Conservation (phyloP, 2,329 filamentous ascomycete species). For the Diplodia sapinea region DNA sequence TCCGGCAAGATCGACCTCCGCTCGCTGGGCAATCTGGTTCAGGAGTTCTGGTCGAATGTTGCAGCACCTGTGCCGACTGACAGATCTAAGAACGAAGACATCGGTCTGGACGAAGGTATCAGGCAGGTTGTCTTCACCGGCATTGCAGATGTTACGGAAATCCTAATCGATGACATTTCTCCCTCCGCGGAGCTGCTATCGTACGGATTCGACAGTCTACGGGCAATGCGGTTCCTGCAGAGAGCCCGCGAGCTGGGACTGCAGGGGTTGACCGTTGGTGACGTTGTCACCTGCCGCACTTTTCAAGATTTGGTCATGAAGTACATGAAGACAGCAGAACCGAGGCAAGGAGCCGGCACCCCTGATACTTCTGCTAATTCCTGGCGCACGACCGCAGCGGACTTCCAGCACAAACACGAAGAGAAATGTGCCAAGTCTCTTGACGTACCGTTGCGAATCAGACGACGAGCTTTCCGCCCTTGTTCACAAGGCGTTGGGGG, state of each 20-base stretch:
- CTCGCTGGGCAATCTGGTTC: slow-evolving; percentile 24
- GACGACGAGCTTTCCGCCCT: slow-evolving; percentile 7
- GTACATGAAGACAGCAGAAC: slow-evolving; percentile 8
- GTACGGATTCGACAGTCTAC: slow-evolving; percentile 37
- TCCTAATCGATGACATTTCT: slow-evolving; percentile 32
- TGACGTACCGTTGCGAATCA: background rate
- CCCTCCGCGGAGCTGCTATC: slow-evolving; percentile 36
- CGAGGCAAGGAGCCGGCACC: background rate
- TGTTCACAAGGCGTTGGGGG: slow-evolving; percentile 19
- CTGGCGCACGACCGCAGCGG: background rate
- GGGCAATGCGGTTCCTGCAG: slow-evolving; percentile 36
- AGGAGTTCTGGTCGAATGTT: slow-evolving; percentile 7
- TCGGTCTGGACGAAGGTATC: background rate
- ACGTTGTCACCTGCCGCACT: slow-evolving; percentile 37
- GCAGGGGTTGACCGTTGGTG: slow-evolving; percentile 37
- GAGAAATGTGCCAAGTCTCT: slow-evolving; percentile 2
- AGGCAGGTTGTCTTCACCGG: slow-evolving; percentile 23
- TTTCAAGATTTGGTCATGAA: slow-evolving; percentile 20
- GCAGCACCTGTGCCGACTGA: background rate
- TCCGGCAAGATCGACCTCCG: slow-evolving; percentile 81
- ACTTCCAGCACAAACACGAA: slow-evolving; percentile 18
- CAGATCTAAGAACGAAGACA: background rate
- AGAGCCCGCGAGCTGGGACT: slow-evolving; percentile 33
- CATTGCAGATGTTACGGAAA: slow-evolving; percentile 34
- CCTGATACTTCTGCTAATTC: background rate